Percentiles rank a stretch among this genome's conserved stretches.
phyloP scores from a whole-genome alignment of 2,329 filamentous ascomycete genomes.

The Xylaria arbuscula region DNA sequence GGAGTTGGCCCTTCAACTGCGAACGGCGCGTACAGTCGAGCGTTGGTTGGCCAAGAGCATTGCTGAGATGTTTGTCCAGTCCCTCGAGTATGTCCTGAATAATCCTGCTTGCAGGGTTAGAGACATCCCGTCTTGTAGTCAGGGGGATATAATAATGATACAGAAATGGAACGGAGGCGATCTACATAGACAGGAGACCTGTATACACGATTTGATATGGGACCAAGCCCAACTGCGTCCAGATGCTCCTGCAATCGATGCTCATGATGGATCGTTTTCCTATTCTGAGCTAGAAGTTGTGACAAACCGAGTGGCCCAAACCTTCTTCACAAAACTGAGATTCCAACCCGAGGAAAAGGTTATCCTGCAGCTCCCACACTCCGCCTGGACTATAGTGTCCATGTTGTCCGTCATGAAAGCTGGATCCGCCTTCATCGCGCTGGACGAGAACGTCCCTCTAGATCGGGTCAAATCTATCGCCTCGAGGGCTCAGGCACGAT shows the following conservation, averaged over 20 bases:
- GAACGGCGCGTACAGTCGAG: neutral
- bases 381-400: slow-evolving; percentile 18
- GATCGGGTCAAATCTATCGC: slow-evolving; percentile 19
- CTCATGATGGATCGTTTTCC: slow-evolving; percentile 16
- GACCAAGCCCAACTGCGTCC: slow-evolving; percentile 3
- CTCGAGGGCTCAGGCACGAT: slow-evolving; percentile 17
- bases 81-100: slow-evolving; percentile 10
- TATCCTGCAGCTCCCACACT: slow-evolving; percentile 19
- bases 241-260: slow-evolving; percentile 6
- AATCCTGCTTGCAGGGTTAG: slow-evolving; percentile 5
- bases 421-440: slow-evolving; percentile 20
- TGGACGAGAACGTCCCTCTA: slow-evolving; percentile 17
- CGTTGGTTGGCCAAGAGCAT: slow-evolving; percentile 12
- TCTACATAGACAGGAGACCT: slow-evolving; percentile 15
- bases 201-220: slow-evolving; percentile 21
- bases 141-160: slow-evolving; percentile 8
- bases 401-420: slow-evolving; percentile 28
- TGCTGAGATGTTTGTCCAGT: slow-evolving; percentile 11
- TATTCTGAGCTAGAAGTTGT: slow-evolving; percentile 5
- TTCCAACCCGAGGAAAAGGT: slow-evolving; percentile 18
- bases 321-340: slow-evolving; percentile 9
- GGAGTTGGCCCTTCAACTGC: slow-evolving; percentile 4
- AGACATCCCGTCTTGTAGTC: slow-evolving; percentile 17
- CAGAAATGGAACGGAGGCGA: slow-evolving; percentile 20
- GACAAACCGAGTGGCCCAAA: slow-evolving; percentile 5